A percentile compares a stretch with the other conserved stretches of the same genome.
Evolutionary conservation across 2,329 filamentous ascomycete genomes (phyloP).

Genomic region (Fusarium praegraminearum): DNA sequence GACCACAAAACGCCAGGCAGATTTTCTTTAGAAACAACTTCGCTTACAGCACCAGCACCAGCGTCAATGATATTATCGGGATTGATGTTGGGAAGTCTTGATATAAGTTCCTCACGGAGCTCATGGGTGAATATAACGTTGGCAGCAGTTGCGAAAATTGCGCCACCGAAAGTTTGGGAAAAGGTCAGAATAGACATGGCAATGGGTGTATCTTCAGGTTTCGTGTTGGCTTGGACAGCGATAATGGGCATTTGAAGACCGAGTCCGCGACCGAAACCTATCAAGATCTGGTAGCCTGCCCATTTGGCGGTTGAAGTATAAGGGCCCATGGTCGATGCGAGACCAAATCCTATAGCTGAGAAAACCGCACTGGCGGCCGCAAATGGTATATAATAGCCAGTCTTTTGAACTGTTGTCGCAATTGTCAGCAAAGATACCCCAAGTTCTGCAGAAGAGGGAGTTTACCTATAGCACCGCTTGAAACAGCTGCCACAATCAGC

Average conservation of each 20-base stretch:
- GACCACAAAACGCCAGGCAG: constrained; percentile 55
- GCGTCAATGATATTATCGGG: constrained; percentile 54
- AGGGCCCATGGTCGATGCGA: constrained; percentile 56
- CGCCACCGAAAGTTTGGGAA: constrained; percentile 54
- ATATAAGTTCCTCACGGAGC: constrained; percentile 49
- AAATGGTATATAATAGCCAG: constrained; percentile 60
- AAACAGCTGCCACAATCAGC: constrained; percentile 43
- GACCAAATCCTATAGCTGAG: constrained; percentile 53
- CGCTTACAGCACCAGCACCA: constrained; percentile 57
- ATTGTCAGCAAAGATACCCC: constrained; percentile 3
- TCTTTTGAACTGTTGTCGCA: constrained; percentile 35
- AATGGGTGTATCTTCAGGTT: constrained; percentile 43
- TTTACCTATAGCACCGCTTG: constrained; percentile 42
- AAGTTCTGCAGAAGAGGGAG: background rate
- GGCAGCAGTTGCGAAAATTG: constrained; percentile 58
- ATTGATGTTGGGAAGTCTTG: constrained; percentile 49
- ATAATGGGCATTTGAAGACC: constrained; percentile 57
- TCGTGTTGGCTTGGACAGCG: constrained; percentile 48
- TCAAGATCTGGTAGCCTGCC: constrained; percentile 58
- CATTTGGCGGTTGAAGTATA: constrained; percentile 54
- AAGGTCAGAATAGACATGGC: constrained; percentile 47
- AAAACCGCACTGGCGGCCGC: constrained; percentile 53
- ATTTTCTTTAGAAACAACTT: constrained; percentile 47
- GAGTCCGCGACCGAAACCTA: constrained; percentile 60
- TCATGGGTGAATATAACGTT: constrained; percentile 51